Evolutionary conservation across 257 asterid species (phyloP).

Genomic region (Solanum clarkiae): DNA sequence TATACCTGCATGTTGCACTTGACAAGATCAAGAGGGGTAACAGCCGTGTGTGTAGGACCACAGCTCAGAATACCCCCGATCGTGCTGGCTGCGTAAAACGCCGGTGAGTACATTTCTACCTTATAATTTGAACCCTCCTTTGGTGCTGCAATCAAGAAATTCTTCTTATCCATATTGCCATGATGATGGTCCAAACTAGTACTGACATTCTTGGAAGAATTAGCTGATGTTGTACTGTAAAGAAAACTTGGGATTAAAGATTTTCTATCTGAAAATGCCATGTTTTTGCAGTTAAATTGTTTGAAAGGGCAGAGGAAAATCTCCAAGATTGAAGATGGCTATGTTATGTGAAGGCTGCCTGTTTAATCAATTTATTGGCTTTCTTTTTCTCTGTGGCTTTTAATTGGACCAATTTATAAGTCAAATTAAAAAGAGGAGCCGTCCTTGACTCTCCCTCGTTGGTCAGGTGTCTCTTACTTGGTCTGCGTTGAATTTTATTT

Average conservation of each 20-base stretch:
- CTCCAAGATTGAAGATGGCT: neutral
- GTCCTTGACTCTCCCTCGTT: neutral
- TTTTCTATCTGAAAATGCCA: neutral
- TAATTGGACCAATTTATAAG: neutral
- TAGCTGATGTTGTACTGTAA: neutral
- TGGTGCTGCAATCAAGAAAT: slow-evolving; percentile 40
- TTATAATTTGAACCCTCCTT: slow-evolving; percentile 14
- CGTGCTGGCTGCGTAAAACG: slow-evolving; percentile 41
- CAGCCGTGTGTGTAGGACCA: slow-evolving; percentile 56
- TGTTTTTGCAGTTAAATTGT: neutral
- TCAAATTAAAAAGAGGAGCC: neutral
- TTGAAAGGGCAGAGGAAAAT: neutral
- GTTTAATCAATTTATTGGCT: neutral
- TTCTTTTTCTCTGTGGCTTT: neutral
- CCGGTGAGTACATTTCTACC: slow-evolving; percentile 44
- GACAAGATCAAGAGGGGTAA: slow-evolving; percentile 64
- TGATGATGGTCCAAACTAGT: neutral
- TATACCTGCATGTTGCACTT: slow-evolving; percentile 79
- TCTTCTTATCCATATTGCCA: neutral
- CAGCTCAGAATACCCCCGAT: slow-evolving; percentile 45
- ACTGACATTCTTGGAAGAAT: neutral
- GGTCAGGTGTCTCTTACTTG: neutral
- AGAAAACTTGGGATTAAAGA: neutral
- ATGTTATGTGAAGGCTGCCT: neutral
- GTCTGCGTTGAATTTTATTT: neutral